phyloP scores from a whole-genome alignment of 495 filamentous ascomycete species.

The Penicillium goetzii region DNA sequence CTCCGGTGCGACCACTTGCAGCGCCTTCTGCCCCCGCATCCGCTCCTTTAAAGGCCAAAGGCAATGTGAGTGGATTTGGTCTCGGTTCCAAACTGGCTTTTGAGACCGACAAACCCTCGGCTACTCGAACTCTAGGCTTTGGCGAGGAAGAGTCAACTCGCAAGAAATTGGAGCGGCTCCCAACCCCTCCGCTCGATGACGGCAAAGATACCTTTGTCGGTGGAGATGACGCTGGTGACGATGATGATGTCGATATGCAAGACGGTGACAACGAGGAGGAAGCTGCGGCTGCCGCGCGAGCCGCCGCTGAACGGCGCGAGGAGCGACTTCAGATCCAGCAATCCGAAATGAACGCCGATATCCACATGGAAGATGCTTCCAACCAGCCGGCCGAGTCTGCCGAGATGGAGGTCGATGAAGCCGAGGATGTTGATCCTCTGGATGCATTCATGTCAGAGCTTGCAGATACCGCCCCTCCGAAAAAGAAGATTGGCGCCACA shows the following conservation, averaged over 20 bases:
- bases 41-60: slow-evolving; percentile 57
- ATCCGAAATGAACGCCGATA: slow-evolving; percentile 35
- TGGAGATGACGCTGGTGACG: slow-evolving; percentile 60
- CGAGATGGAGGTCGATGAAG: slow-evolving; percentile 48
- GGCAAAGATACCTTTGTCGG: slow-evolving; percentile 62
- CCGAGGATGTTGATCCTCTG: slow-evolving; percentile 86
- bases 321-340: slow-evolving; percentile 63
- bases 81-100: slow-evolving; percentile 65
- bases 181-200: slow-evolving; percentile 69
- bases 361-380: slow-evolving; percentile 47
- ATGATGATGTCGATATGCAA: slow-evolving; percentile 76
- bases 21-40: slow-evolving; percentile 50
- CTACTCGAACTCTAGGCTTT: slow-evolving; percentile 77
- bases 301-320: slow-evolving; percentile 76
- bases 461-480: slow-evolving; percentile 53
- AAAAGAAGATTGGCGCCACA: slow-evolving; percentile 44
- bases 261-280: slow-evolving; percentile 85
- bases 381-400: slow-evolving; percentile 38
- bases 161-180: slow-evolving; percentile 86
- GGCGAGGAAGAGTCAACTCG: slow-evolving; percentile 84
- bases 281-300: slow-evolving; percentile 78
- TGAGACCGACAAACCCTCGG: slow-evolving; percentile 67
- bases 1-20: slow-evolving; percentile 45
- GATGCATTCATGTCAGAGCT: slow-evolving; percentile 95
- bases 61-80: slow-evolving; percentile 83